Base-by-base conservation (phyloP, 495 filamentous ascomycete genomes). In the Cetradonia linearis region DNA sequence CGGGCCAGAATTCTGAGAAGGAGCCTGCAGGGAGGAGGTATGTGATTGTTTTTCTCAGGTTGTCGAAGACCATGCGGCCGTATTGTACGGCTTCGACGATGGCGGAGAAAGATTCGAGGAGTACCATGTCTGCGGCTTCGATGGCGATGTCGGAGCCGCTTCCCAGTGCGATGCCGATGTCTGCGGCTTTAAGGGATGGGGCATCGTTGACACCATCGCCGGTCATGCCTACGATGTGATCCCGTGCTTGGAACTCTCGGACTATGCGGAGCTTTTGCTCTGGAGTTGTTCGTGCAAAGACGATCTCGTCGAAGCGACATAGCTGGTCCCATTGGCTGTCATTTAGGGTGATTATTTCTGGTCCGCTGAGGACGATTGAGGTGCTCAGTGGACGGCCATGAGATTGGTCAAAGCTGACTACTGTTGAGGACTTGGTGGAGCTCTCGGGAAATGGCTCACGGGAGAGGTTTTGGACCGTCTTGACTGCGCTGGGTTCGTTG, bases 221-320 rank as follows among this genome's bases (percentile, higher is more conserved):
- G 10, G 80, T 84, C 69, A 85, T 59, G 31, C 18, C 54, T 18
- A 56, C 54, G 13, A 44, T 56, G 18, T 44, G 18, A 5, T 44
- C n/a, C 23, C 40, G n/a, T 7, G 40, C 40, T 23, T 44, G 40
- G n/a, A 89, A 78, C 59, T 87, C 83, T 28, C 77, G 77, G 16
- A 91, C 85, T 59, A 89, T 88, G 25, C 84, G 80, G 3, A 88
- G 76, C 63, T 89, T 90, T 61, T 89, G 86, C 63, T 90, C 86
- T 0, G 85, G 85, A 0, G 84, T 88, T 5, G 86, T 88, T 0
- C 85, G 76, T 10, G 84, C 80, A 65, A 88, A 88, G 38, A 86
- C 82, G n/a, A 85, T 81, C 59, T 85, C 83, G 16, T 78, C 68
- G 56, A 84, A 85, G n/a, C 68, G 60, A 44, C 77, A 80, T 5